Base-by-base conservation (phyloP, 192 early-diverging fungal genomes). In the Linnemannia exigua region DNA sequence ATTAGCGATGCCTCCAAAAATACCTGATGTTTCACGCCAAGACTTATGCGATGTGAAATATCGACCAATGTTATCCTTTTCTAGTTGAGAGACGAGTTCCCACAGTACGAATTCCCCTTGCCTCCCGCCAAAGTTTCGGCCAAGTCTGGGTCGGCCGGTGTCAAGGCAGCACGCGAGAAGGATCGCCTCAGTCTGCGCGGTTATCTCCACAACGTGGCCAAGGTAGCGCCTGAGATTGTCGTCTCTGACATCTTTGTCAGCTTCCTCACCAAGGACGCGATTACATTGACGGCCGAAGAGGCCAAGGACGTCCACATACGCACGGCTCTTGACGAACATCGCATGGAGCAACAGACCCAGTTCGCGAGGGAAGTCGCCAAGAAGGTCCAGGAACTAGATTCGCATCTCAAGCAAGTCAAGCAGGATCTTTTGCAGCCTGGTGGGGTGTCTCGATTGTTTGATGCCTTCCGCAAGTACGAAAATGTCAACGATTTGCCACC, bases 341-440 rank as follows among this genome's bases (percentile, higher is more conserved):
- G 90, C 3, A 61, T 68, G 25, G 88, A 84, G 19, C 89, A 90
- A 73, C 88, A 89, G 54, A 82, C 44, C 12, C 75, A 73, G 41
- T 93, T 93, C 63, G 80, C 83, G 20, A 74, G 46, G 37, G 87
- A 93, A 36, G 92, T 91, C 5, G 87, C 89, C 58, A 76, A 79
- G 25, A 88, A 89, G 31, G 82, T 89, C 0, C 72, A 86, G 28
- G 87, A 93, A 33, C 76, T 93, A 46, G 89, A 91, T 74, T 75
- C 77, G 6, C 83, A 91, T 9, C 70, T 93, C 48, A 87, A 81
- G 44, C 77, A 88, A 47, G 73, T 93, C 71, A 93, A 93, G 46
- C 58, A 76, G 35, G 79, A 90, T 36, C 67, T 93, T 20, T 50
- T 91, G 19, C 70, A 82, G 41, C 87, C 88, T 20, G 90, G 89